phyloP scores from a whole-genome alignment of 371 early-diverging fungal species.

The Cokeromyces recurvatus region DNA sequence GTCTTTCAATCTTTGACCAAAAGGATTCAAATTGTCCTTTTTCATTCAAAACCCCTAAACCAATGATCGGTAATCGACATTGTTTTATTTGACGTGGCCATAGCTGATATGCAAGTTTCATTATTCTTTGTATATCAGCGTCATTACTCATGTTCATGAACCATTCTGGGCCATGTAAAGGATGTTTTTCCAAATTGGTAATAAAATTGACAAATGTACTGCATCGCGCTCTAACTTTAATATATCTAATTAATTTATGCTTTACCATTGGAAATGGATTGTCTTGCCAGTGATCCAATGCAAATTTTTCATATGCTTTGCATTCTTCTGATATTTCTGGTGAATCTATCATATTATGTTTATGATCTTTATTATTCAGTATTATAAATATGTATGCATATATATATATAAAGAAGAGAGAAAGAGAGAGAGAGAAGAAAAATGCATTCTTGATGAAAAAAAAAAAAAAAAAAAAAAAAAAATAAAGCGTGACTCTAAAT shows the following conservation, averaged over 20 bases:
- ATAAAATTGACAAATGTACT: neutral
- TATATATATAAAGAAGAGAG: too few relatives aligned
- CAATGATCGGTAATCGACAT: neutral
- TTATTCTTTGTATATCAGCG: neutral
- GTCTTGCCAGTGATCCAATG: neutral
- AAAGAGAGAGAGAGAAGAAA: too few relatives aligned
- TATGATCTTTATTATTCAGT: too few relatives aligned
- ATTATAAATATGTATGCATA: too few relatives aligned
- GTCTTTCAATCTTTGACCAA: neutral
- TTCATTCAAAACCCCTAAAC: neutral
- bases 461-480: too few relatives aligned
- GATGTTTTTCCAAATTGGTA: slow-evolving; percentile 5
- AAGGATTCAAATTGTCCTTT: neutral
- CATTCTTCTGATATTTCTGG: neutral
- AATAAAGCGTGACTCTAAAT: too few relatives aligned
- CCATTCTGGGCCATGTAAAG: slow-evolving; percentile 7
- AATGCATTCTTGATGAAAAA: too few relatives aligned
- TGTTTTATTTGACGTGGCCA: neutral
- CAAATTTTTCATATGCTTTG: neutral
- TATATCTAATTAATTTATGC: slow-evolving; percentile 1
- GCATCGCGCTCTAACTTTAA: slow-evolving; percentile 4
- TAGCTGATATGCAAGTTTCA: neutral
- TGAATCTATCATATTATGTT: too few relatives aligned
- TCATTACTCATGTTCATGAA: slow-evolving; percentile 4
- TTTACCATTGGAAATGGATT: slow-evolving; percentile 4